phyloP scores from a whole-genome alignment of 495 filamentous ascomycete species.

The Delitschia confertaspora region DNA sequence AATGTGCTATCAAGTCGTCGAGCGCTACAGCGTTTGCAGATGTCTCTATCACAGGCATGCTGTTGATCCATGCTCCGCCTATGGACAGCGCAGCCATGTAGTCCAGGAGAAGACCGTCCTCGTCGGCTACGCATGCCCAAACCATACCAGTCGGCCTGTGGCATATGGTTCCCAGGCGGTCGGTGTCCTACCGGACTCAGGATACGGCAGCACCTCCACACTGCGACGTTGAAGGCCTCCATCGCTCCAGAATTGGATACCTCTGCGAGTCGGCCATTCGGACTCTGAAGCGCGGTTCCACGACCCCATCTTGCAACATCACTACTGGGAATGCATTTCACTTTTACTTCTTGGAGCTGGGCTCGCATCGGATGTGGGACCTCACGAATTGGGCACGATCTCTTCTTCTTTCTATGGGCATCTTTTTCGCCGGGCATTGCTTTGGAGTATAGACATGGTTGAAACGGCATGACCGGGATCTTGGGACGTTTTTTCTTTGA shows the following conservation, averaged over 20 bases:
- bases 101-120: conserved; percentile 66
- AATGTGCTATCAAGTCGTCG: conserved; percentile 33
- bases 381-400: conserved; percentile 1
- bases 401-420: conserved; percentile 10
- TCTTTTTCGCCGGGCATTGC: conserved; percentile 5
- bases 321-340: neutral
- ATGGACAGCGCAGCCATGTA: conserved; percentile 60
- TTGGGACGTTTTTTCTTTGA: neutral
- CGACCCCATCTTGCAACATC: neutral
- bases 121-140: conserved; percentile 68
- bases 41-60: conserved; percentile 76
- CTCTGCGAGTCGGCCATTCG: neutral
- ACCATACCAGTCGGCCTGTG: conserved; percentile 45
- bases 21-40: conserved; percentile 61
- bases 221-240: conserved; percentile 8
- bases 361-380: conserved; percentile 6
- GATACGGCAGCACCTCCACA: conserved; percentile 41
- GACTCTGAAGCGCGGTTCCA: neutral
- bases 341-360: conserved; percentile 13
- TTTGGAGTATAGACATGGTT: conserved; percentile 19
- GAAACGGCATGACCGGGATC: conserved; percentile 6
- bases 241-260: neutral
- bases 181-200: conserved; percentile 40
- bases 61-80: conserved; percentile 62
- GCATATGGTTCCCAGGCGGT: conserved; percentile 8